These are phyloP conservation scores for Entamoeba invadens DNA, from an alignment of 208 protist genomes.

Conservation along the genomic window DNA sequence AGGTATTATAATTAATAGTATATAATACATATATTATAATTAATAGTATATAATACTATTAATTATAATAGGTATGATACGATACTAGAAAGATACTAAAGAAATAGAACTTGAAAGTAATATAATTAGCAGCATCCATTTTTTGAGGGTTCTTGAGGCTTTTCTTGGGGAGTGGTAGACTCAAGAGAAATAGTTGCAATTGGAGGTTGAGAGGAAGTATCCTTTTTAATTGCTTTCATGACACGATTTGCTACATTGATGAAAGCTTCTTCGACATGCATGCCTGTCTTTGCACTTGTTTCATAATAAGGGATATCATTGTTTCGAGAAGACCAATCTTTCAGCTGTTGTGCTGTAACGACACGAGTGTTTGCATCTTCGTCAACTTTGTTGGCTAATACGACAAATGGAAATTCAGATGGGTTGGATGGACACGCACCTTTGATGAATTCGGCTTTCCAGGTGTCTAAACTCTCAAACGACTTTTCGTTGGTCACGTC, in stretches of 20 bases:
- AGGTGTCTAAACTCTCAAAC: constrained; percentile 35
- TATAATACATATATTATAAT: no score
- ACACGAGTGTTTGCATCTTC: not conserved
- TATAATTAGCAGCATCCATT: no score
- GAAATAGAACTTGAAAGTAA: no score
- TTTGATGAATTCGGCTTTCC: constrained; percentile 28
- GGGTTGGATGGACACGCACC: not conserved
- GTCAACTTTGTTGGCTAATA: constrained; percentile 30
- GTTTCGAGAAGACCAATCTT: not conserved
- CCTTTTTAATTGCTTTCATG: not conserved
- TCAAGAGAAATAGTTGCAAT: not conserved
- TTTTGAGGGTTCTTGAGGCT: no score
- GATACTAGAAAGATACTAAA: no score
- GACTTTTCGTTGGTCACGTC: constrained; percentile 36
- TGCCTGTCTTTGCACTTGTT: constrained; percentile 29
- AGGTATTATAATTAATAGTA: no score
- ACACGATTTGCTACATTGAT: not conserved
- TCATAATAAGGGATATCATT: constrained; percentile 24
- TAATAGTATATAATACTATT: no score
- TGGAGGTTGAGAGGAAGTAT: not conserved
- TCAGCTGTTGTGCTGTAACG: constrained; percentile 2
- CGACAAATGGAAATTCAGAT: constrained; percentile 17
- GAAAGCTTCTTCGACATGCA: constrained; percentile 37
- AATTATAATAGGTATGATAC: no score
- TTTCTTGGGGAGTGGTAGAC: not conserved